Conservation (phyloP, 1,284 basidiomycete genomes). For the Stygiomarasmius scandens region DNA sequence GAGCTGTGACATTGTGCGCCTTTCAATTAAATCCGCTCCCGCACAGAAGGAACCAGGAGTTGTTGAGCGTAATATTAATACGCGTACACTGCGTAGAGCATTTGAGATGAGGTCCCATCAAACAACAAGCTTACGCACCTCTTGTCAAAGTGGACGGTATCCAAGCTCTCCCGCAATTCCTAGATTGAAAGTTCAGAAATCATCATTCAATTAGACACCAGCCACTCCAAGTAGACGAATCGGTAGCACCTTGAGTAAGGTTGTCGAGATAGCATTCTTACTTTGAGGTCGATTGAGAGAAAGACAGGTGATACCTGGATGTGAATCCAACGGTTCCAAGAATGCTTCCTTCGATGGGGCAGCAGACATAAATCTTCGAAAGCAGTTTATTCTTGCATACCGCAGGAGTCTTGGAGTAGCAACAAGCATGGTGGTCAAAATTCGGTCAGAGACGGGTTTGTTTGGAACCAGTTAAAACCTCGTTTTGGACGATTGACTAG, state of each 20-base stretch:
- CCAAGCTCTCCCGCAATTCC: conserved; percentile 75
- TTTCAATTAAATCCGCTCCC: conserved; percentile 88
- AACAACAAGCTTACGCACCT: too few relatives aligned
- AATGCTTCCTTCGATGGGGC: conserved; percentile 48
- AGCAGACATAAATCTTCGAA: conserved; percentile 4
- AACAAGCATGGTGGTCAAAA: not conserved
- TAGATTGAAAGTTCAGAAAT: conserved; percentile 30
- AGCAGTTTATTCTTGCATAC: not conserved
- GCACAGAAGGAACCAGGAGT: conserved; percentile 85
- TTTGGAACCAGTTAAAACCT: too few relatives aligned
- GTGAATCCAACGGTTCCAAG: conserved; percentile 48
- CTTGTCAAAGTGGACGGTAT: conserved; percentile 69
- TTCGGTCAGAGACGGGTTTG: too few relatives aligned
- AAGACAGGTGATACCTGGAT: conserved; percentile 65
- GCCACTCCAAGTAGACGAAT: conserved; percentile 4
- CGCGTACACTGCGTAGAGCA: conserved; percentile 56
- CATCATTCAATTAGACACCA: conserved; percentile 14
- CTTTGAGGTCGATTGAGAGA: conserved; percentile 81
- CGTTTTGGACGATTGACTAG: too few relatives aligned
- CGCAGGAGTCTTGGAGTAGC: not conserved
- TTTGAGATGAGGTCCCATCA: not conserved
- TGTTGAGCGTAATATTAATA: conserved; percentile 79
- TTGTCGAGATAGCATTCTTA: conserved; percentile 87
- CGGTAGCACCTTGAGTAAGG: conserved; percentile 58
- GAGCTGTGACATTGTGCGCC: conserved; percentile 75